phyloP scores from a whole-genome alignment of 306 rosid genomes.

The Sesbania bispinosa region DNA sequence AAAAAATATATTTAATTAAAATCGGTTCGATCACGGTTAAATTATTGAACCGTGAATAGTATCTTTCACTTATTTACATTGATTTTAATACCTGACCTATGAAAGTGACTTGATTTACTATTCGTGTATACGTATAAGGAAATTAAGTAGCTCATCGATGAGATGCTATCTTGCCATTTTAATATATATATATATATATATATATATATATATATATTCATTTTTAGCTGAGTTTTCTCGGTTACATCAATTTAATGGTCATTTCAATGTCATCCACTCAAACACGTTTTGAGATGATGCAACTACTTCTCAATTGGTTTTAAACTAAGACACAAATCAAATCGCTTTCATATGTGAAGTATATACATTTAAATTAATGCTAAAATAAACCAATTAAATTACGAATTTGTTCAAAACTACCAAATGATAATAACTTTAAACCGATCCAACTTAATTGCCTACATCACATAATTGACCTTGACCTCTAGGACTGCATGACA shows the following conservation, averaged over 20 bases:
- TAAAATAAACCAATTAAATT: neutral
- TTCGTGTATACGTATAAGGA: too few relatives aligned
- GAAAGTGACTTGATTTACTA: too few relatives aligned
- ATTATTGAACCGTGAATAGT: too few relatives aligned
- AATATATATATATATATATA: neutral
- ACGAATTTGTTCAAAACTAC: neutral
- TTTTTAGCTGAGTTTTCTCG: constrained; percentile 3
- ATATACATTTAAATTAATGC: neutral
- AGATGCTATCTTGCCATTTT: too few relatives aligned
- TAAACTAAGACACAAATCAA: neutral
- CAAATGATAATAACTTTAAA: neutral
- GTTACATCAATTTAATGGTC: constrained; percentile 11
- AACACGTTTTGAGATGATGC: neutral
- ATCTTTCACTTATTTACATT: too few relatives aligned
- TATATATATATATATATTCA: neutral
- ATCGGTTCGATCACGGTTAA: too few relatives aligned
- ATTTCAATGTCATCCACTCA: neutral
- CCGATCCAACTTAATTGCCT: neutral
- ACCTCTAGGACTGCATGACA: neutral
- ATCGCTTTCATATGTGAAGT: neutral
- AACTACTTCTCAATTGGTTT: neutral
- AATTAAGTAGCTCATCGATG: too few relatives aligned
- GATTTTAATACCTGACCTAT: too few relatives aligned
- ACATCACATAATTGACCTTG: neutral
- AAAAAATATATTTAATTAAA: too few relatives aligned